Conservation (phyloP, 176 grass and related monocot species). For the Oryza glumipatula region DNA sequence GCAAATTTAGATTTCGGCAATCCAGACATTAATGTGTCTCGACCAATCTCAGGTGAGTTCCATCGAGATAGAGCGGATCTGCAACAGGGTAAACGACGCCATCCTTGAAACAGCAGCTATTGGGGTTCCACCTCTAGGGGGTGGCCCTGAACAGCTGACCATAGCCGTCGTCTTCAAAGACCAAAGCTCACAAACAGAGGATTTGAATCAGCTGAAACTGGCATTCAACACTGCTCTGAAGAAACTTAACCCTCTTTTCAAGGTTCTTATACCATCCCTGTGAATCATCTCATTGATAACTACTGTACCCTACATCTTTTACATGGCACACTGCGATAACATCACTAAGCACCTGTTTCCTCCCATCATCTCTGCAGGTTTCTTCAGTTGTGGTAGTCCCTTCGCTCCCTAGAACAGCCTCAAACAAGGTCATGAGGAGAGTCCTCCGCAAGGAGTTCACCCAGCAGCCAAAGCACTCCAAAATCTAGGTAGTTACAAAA, state of each 20-base stretch:
- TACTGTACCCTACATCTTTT: not conserved
- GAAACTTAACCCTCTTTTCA: conserved; percentile 94
- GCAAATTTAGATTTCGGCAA: not conserved
- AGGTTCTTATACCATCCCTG: conserved; percentile 42
- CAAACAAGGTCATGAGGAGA: conserved; percentile 97
- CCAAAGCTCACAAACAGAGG: conserved; percentile 47
- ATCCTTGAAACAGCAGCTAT: conserved; percentile 92
- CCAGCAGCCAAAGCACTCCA: conserved; percentile 66
- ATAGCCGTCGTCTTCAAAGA: conserved; percentile 82
- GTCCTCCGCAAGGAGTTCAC: conserved; percentile 77
- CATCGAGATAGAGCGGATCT: conserved; percentile 89
- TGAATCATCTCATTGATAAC: not conserved
- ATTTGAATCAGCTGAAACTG: conserved; percentile 64
- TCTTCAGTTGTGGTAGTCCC: conserved; percentile 67
- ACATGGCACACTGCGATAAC: not conserved
- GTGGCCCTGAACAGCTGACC: conserved; percentile 85
- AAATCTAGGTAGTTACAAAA: conserved; percentile 59
- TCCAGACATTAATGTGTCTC: not conserved
- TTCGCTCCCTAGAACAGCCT: conserved; percentile 83
- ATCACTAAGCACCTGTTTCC: not conserved
- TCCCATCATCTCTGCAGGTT: conserved; percentile 54
- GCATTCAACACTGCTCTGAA: conserved; percentile 82
- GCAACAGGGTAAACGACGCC: conserved; percentile 65
- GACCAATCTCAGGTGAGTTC: conserved; percentile 76
- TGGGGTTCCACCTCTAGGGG: conserved; percentile 78